These are phyloP conservation scores for Lonicera japonica DNA, from an alignment of 129 eudicot species.

Conservation along the genomic window DNA sequence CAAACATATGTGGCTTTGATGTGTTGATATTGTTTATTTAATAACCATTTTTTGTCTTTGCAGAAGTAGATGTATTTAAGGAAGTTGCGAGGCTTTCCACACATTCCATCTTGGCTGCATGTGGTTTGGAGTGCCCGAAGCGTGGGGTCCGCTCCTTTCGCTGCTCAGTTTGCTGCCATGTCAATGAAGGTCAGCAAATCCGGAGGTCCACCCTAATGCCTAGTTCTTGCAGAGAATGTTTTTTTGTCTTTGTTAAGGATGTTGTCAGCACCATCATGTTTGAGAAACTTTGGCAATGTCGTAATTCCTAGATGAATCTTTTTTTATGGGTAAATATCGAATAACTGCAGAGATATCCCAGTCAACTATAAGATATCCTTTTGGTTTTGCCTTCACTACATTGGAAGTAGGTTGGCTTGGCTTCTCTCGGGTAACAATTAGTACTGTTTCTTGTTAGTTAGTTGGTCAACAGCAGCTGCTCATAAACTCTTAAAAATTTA, in stretches of 20 bases:
- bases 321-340: not conserved
- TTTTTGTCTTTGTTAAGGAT: constrained; percentile 62
- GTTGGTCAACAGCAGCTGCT: no score
- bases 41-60: constrained; percentile 9
- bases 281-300: constrained; percentile 18
- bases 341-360: not conserved
- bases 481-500: no score
- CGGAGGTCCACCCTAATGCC: constrained; percentile 61
- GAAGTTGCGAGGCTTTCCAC: constrained; percentile 79
- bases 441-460: no score
- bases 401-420: no score
- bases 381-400: no score
- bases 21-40: not conserved
- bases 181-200: constrained; percentile 17
- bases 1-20: no score
- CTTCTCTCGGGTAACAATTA: no score
- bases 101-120: constrained; percentile 72
- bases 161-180: constrained; percentile 44
- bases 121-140: constrained; percentile 54
- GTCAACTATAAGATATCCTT: not conserved
- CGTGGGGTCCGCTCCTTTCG: constrained; percentile 30
- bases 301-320: not conserved
- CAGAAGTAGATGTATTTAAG: constrained; percentile 66
- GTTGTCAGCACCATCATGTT: constrained; percentile 44
- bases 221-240: constrained; percentile 73